Conservation (phyloP, 768 basidiomycete species). For the Rhodosporidiobolus sp. region DNA sequence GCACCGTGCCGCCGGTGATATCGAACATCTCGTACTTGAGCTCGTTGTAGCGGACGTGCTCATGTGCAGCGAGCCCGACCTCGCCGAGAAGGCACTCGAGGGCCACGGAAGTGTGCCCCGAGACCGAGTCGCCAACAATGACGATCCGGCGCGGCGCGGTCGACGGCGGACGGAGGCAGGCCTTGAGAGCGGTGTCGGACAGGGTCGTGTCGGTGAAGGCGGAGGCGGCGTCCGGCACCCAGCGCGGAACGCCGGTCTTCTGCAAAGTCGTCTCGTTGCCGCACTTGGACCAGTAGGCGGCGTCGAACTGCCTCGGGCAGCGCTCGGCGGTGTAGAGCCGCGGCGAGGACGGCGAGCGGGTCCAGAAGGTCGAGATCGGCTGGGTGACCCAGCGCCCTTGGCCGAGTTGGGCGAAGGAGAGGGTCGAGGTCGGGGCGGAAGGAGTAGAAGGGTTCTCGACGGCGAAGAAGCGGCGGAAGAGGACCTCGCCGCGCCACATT, state of each 20-base stretch:
- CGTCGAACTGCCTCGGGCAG: neutral
- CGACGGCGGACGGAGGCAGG: neutral
- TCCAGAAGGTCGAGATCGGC: neutral
- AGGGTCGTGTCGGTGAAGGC: neutral
- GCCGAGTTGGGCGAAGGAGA: neutral
- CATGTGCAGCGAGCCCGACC: neutral
- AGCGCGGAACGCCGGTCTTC: neutral
- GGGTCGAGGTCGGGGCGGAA: neutral
- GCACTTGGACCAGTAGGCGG: neutral
- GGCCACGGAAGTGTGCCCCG: conserved; percentile 2
- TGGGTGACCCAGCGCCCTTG: too few species aligned
- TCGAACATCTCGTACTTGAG: conserved; percentile 7
- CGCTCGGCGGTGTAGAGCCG: conserved; percentile 1
- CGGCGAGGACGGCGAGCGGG: neutral
- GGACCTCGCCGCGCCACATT: neutral
- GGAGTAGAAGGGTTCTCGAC: neutral
- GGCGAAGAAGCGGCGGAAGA: neutral
- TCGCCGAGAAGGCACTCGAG: conserved; percentile 4
- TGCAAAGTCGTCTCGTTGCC: neutral
- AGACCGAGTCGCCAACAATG: conserved; percentile 9
- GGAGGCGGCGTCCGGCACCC: neutral
- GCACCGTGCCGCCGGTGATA: too few species aligned
- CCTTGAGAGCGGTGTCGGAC: neutral
- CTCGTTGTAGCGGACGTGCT: neutral
- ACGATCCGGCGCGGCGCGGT: neutral